Conservation (phyloP, 352 stramenopile genomes). For the Pythium sp. region DNA sequence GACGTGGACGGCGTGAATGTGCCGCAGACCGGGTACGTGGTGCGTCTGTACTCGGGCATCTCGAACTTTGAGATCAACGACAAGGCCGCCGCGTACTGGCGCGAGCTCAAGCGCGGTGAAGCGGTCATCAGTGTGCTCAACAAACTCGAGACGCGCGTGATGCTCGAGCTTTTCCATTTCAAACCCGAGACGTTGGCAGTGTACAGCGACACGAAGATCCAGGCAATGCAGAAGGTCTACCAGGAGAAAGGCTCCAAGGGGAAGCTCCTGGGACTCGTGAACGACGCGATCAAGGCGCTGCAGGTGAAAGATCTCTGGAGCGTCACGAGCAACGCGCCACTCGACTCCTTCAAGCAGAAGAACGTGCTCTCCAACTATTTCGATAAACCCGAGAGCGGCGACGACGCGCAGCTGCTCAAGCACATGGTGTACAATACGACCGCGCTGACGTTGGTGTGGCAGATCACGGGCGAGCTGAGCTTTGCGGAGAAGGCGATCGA, state of each 20-base stretch:
- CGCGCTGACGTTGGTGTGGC: slow-evolving; percentile 35
- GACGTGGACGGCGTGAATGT: slow-evolving; percentile 30
- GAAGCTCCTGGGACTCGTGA: slow-evolving; percentile 15
- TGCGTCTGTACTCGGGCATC: slow-evolving; percentile 48
- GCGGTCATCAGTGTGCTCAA: slow-evolving; percentile 37
- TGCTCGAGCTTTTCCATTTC: slow-evolving; percentile 34
- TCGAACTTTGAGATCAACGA: slow-evolving; percentile 27
- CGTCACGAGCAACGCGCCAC: slow-evolving; percentile 23
- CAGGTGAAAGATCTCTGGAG: slow-evolving; percentile 23
- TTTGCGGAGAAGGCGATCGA: slow-evolving; percentile 30
- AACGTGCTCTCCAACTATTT: slow-evolving; percentile 36
- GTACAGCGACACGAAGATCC: slow-evolving; percentile 25
- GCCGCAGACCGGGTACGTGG: slow-evolving; percentile 38
- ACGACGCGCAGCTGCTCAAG: slow-evolving; percentile 31
- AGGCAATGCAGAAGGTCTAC: slow-evolving; percentile 5
- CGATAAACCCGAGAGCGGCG: slow-evolving; percentile 16
- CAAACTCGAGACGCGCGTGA: slow-evolving; percentile 37
- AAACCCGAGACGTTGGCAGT: slow-evolving; percentile 22
- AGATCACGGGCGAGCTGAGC: slow-evolving; percentile 27
- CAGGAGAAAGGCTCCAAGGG: slow-evolving; percentile 1
- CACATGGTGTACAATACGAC: slow-evolving; percentile 53
- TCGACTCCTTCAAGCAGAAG: slow-evolving; percentile 2
- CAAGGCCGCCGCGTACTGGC: slow-evolving; percentile 26
- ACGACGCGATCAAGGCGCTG: slow-evolving; percentile 30
- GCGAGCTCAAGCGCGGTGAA: slow-evolving; percentile 50